Base-by-base conservation (phyloP, 352 stramenopile species). In the Phytophthora fragariae region DNA sequence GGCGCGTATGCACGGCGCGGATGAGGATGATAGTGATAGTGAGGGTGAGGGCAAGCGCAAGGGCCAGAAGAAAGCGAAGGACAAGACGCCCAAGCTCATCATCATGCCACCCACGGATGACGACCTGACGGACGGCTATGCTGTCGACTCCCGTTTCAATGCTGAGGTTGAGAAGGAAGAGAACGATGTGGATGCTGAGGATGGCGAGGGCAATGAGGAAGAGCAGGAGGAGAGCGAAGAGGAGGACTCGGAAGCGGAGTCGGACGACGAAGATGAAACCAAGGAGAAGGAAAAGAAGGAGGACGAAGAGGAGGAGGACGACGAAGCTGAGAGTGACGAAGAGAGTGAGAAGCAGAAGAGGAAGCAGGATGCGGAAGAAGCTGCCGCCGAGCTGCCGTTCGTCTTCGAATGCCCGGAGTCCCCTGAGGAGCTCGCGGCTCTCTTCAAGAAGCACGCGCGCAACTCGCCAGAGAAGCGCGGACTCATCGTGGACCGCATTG, bases 351-450 rank as follows among this genome's bases (percentile, higher is more conserved):
- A 98, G 66, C 92, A 96, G 61, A 82, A 85, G 35, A 69, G 73
- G 7, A 58, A 80, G 1, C 69, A 88, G 50, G 77, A 87, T 50
- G 87, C 86, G 37, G 76, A 84, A 44, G 78, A 86, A 44, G 77
- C 80, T 49, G 78, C 88, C 39, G 83, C 88, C 3, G 86, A 98
- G 66, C 97, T 99, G 58, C 97, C 97, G 52, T 99, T 98, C 73
- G 95, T 98, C 44, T 98, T 99, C 70, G 86, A 96, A 61, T 98
- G 96, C 27, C 94, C 96, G 0, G 93, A 96, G 64, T 97, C 92
- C 21, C 84, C 97, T 2, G 94, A 98, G 46, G 92, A 97, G 8
- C 82, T 99, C 27, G 76, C 90, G 21, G 82, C 83, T 50, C 74
- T 99, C 12, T 98, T 99, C 70, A 86, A 89, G 44, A 65, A 88